phyloP scores from a whole-genome alignment of 495 filamentous ascomycete species.

The Aspergillus panamensis region DNA sequence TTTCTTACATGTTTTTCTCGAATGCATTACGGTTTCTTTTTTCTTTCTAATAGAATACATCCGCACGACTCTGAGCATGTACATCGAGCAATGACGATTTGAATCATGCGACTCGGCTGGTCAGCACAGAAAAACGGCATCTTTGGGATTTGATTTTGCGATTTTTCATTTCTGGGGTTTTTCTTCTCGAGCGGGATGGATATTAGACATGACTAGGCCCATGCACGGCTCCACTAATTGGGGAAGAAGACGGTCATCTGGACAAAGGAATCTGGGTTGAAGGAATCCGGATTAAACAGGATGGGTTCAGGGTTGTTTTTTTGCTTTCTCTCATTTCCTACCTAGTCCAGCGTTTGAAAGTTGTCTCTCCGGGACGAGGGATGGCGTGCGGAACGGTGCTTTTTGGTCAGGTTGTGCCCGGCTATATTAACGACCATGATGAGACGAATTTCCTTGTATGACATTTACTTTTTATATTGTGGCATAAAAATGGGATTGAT shows the following conservation, averaged over 20 bases:
- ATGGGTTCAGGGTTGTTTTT: slow-evolving; percentile 19
- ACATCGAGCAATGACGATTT: neutral
- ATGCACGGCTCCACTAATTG: neutral
- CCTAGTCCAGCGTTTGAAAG: slow-evolving; percentile 14
- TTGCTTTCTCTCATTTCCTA: neutral
- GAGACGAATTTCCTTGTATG: slow-evolving; percentile 44
- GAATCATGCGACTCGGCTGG: neutral
- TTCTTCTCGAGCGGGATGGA: slow-evolving; percentile 5
- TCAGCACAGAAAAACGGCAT: neutral
- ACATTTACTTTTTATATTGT: slow-evolving; percentile 26
- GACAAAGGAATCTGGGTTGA: slow-evolving; percentile 1
- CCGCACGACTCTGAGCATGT: slow-evolving; percentile 4
- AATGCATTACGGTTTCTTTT: slow-evolving; percentile 18
- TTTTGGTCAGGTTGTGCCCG: slow-evolving; percentile 25
- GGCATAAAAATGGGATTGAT: slow-evolving; percentile 9
- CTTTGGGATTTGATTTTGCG: slow-evolving; percentile 1
- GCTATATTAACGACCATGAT: slow-evolving; percentile 45
- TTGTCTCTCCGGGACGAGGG: slow-evolving; percentile 13
- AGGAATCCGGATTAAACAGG: slow-evolving; percentile 1
- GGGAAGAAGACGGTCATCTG: no score
- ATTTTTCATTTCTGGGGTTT: neutral
- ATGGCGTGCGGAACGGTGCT: slow-evolving; percentile 26
- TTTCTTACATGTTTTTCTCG: slow-evolving; percentile 11
- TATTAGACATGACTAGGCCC: slow-evolving; percentile 15
- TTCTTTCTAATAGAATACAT: slow-evolving; percentile 27